Percentiles rank a stretch among this genome's conserved stretches.
Evolutionary conservation across 805 yeast species (phyloP).

Genomic region (Ogataea ganodermae): DNA sequence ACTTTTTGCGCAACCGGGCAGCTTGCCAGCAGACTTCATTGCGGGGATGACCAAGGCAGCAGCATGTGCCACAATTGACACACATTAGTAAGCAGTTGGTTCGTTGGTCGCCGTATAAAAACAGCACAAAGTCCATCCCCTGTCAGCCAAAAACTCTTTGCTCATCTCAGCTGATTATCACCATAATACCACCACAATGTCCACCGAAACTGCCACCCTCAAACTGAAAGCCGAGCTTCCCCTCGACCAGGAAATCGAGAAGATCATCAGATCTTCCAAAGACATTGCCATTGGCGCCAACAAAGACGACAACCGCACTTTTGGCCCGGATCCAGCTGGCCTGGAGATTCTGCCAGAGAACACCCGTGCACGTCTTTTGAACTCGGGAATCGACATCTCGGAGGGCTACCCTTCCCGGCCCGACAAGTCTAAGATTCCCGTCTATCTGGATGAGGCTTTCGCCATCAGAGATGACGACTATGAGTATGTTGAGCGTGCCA

Average conservation of each 20-base stretch:
- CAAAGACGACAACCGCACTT: slow-evolving; percentile 11
- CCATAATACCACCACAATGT: background rate
- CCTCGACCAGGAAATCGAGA: slow-evolving; percentile 26
- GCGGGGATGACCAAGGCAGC: background rate
- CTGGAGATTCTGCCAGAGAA: slow-evolving; percentile 33
- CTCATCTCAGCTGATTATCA: no score
- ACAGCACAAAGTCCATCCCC: background rate
- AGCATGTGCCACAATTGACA: background rate
- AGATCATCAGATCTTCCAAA: slow-evolving; percentile 21
- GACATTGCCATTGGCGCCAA: slow-evolving; percentile 17
- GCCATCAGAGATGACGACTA: slow-evolving; percentile 39
- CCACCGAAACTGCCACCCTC: slow-evolving; percentile 18
- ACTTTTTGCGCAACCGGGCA: no score
- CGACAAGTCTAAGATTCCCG: slow-evolving; percentile 35
- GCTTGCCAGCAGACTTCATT: no score
- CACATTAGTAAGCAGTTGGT: background rate
- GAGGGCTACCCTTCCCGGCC: slow-evolving; percentile 45
- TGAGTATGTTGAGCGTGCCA: slow-evolving; percentile 39
- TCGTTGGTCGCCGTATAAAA: background rate
- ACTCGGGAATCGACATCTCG: slow-evolving; percentile 39
- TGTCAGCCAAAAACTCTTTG: background rate
- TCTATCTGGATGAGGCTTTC: slow-evolving; percentile 42
- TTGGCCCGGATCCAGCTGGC: slow-evolving; percentile 27
- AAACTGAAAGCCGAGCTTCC: slow-evolving; percentile 18
- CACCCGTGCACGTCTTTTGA: slow-evolving; percentile 35